Base-by-base conservation (phyloP, 169 alveolate genomes). In the Cystoisospora suis region DNA sequence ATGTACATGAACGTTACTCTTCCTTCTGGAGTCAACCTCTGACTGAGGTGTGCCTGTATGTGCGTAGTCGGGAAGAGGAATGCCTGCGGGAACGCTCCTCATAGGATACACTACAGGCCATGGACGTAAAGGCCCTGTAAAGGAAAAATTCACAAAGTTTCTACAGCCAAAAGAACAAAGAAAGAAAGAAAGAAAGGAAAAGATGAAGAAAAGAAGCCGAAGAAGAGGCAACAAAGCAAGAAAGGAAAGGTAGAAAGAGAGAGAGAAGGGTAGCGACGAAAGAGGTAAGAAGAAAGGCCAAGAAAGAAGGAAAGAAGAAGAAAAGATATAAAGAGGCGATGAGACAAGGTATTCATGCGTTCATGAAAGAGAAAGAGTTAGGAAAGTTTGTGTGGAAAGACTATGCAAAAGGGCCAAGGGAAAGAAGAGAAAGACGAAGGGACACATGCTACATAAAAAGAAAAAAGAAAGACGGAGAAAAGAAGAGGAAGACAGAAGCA, bases 1-100 rank as follows among this genome's bases (percentile, higher is more conserved):
- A 56, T 96, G 92, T 1, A 94, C 96, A n/a, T 95, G 95, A 83
- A 97, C 95, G 40, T 90, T 88, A 65, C 90, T 49, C 72, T 96
- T 94, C 86, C 97, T 72, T 23, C 90, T 59, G 46, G 75, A 94
- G 59, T 94, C 94, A 75, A 86, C 90, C 58, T 94, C 93, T n/a
- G 98, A 94, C 44, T 94, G 90, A 36, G 99, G 99, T 42, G 94
- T 87, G 32, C 99, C 99, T 72, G 96, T 97, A 61, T 86, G 89
- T 1, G 99, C 99, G 95, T 98, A 99, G 87, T 99, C 99, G 1
- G 99, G 99, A 44, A 93, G 95, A 87, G 96, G 94, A 15, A 99
- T 98, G 80, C 96, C 98, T 1, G 96, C 95, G 27, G 99, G 99
- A 6, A 99, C 99, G 47, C 89, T 81, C 70, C 98, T 96, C 65